Conservation (phyloP, 306 rosid genomes). For the Adenanthera pavonina region DNA sequence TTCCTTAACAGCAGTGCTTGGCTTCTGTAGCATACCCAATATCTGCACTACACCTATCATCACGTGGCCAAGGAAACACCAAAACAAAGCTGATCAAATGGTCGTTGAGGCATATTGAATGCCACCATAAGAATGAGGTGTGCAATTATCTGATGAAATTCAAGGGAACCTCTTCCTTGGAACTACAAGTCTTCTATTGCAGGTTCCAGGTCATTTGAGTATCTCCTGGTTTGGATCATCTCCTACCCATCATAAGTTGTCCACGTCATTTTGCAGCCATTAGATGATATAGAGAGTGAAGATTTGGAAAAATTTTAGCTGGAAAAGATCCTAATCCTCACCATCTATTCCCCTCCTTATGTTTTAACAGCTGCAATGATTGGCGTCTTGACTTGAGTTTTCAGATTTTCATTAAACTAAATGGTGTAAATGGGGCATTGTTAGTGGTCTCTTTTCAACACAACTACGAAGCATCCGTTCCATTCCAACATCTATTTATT, state of each 20-base stretch:
- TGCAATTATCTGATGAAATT: constrained; percentile 57
- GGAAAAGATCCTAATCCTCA: too few relatives aligned
- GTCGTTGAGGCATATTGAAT: constrained; percentile 55
- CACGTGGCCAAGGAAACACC: constrained; percentile 43
- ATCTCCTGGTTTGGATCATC: constrained; percentile 40
- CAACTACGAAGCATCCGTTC: too few relatives aligned
- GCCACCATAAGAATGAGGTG: constrained; percentile 18
- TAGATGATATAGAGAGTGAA: too few relatives aligned
- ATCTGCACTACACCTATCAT: constrained; percentile 56
- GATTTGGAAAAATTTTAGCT: too few relatives aligned
- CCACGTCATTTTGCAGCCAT: constrained; percentile 40
- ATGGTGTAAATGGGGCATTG: too few relatives aligned
- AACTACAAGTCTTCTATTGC: constrained; percentile 51
- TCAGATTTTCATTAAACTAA: too few relatives aligned
- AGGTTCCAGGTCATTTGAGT: constrained; percentile 38
- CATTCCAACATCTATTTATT: too few relatives aligned
- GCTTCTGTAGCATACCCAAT: constrained; percentile 57
- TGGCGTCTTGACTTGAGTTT: too few relatives aligned
- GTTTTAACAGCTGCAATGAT: too few relatives aligned
- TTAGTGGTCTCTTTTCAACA: too few relatives aligned
- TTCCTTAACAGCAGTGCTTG: constrained; percentile 62
- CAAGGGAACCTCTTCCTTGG: constrained; percentile 55
- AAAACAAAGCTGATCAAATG: constrained; percentile 54
- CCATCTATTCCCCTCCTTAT: too few relatives aligned
- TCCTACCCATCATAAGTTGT: constrained; percentile 65